Conservation (phyloP, 139 green algal species). For the Zygnema circumcarinatum region DNA sequence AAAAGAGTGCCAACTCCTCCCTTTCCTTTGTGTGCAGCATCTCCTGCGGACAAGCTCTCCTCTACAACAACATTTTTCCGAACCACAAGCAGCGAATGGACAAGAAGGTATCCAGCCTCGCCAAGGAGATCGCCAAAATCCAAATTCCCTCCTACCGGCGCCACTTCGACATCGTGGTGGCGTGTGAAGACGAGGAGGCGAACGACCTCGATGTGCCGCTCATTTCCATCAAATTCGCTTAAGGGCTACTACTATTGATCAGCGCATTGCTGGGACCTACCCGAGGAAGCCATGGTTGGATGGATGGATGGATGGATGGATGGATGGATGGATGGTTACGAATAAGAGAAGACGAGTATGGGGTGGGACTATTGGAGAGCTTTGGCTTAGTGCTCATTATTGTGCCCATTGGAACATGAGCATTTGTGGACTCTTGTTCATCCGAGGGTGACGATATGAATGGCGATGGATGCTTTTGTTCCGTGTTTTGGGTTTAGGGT, state of each 20-base stretch:
- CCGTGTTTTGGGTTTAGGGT: too few species aligned
- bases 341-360: neutral
- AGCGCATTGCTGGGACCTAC: too few species aligned
- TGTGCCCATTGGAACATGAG: too few species aligned
- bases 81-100: conserved; percentile 92
- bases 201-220: conserved; percentile 85
- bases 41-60: conserved; percentile 84
- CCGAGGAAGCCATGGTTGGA: neutral
- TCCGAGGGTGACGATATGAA: too few species aligned
- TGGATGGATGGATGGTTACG: neutral
- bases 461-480: too few species aligned
- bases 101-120: conserved; percentile 79
- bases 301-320: neutral
- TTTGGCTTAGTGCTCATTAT: neutral
- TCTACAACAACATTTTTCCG: conserved; percentile 99
- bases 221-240: conserved; percentile 80
- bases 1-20: too few species aligned
- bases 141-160: conserved; percentile 73
- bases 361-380: neutral
- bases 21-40: conserved; percentile 70
- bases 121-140: conserved; percentile 84
- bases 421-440: too few species aligned
- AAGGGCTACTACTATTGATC: too few species aligned
- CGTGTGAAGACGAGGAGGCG: conserved; percentile 92
- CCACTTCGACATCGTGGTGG: conserved; percentile 99